Evolutionary conservation across 805 yeast species (phyloP), one percentile per base, ranked within the genome.

Genomic region (Lipomyces spencermartinsiae): DNA sequence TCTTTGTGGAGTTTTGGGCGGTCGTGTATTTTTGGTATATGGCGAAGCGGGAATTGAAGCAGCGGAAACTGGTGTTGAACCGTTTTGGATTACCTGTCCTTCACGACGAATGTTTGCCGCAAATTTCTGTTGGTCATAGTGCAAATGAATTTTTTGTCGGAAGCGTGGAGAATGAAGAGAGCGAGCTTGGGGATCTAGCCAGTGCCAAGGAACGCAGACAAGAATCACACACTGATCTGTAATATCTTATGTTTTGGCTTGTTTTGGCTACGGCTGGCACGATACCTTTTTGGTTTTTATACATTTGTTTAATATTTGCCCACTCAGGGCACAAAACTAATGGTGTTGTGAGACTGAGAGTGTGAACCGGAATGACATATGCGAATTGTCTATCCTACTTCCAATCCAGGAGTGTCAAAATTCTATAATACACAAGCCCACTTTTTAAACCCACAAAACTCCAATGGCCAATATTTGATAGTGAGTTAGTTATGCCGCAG

Each of bases 1-100:
- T 39, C n/a, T 60, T 29, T 12, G 54, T 61, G 29, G 69, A 67
- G 29, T 59, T 63, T 46, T 29, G 55, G 14, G 66, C 60, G 12
- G 59, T 68, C 5, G 29, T 68, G 37, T 19, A 16, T 56, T 68
- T 68, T 54, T 46, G 34, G 22, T 37, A 65, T 22, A 54, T 68
- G 63, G 60, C 62, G 6, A 64, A 46, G 51, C 64, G 67, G n/a
- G 67, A 66, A 39, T n/a, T 31, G 33, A 31, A 29, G 46, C 49
- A 55, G 22, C 22, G 57, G n/a, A 60, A 55, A 10, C 35, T 60
- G 16, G 55, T 62, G 7, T 25, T 62, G 49, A 62, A 62, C 16
- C 49, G 19, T 7, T 62, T 25, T 51, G 64, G 64, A 2, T 22
- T 39, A 9, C 57, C 64, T 16, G 39, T 62, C 25, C 25, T 12